Evolutionary conservation across 176 grass and related monocot genomes (phyloP).

Genomic region (Oryza brachyantha): DNA sequence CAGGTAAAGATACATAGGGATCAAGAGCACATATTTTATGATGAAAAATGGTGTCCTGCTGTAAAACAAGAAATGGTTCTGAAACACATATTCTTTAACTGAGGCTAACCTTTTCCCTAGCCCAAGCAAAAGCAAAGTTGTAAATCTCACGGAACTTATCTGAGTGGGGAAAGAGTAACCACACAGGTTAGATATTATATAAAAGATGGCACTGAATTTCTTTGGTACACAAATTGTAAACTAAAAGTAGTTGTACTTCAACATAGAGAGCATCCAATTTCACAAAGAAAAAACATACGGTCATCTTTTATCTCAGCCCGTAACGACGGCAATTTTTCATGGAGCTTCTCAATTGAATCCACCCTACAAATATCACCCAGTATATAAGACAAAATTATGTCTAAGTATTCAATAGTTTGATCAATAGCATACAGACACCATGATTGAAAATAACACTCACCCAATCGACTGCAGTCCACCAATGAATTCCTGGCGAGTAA

Average conservation of each 20-base stretch:
- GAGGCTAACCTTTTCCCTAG: constrained; percentile 79
- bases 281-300: constrained; percentile 44
- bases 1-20: constrained; percentile 7
- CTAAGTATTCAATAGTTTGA: not conserved
- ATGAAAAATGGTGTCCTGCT: not conserved
- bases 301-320: constrained; percentile 94
- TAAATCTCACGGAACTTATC: constrained; percentile 99
- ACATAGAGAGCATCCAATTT: not conserved
- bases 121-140: constrained; percentile 97
- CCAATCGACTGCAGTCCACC: constrained; percentile 90
- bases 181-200: constrained; percentile 26
- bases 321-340: constrained; percentile 81
- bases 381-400: constrained; percentile 8
- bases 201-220: constrained; percentile 15
- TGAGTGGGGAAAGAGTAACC: constrained; percentile 45
- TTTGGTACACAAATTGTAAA: constrained; percentile 12
- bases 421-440: not conserved
- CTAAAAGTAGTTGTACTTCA: not conserved
- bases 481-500: constrained; percentile 85
- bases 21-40: constrained; percentile 16
- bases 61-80: constrained; percentile 13
- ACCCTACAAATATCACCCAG: constrained; percentile 57
- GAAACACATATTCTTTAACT: constrained; percentile 9
- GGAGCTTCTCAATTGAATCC: constrained; percentile 87
- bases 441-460: constrained; percentile 46